A percentile compares a stretch with the other conserved stretches of the same genome.
phyloP scores from a whole-genome alignment of 495 filamentous ascomycete genomes.

The Trichoderma reesei region DNA sequence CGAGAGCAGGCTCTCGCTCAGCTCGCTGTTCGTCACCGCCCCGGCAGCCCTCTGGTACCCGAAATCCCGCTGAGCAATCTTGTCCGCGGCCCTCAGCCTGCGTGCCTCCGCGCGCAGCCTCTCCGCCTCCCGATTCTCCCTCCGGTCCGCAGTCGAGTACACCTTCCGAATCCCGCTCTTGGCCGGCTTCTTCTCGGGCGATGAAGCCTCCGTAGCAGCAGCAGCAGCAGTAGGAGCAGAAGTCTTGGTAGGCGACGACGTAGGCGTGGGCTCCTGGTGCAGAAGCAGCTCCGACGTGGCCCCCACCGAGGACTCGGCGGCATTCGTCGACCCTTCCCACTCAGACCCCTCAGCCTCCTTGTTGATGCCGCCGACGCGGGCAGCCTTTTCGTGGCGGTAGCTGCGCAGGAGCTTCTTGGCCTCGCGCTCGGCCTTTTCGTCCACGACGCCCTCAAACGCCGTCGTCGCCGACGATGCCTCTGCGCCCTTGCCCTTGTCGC shows the following conservation, averaged over 20 bases:
- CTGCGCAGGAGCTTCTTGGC: slow-evolving; percentile 49
- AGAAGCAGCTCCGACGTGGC: slow-evolving; percentile 43
- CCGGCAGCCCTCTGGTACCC: slow-evolving; percentile 36
- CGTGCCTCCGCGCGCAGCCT: slow-evolving; percentile 40
- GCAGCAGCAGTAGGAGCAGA: neutral
- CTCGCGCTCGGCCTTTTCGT: slow-evolving; percentile 58
- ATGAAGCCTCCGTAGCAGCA: too few species aligned
- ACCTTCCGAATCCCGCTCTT: slow-evolving; percentile 43
- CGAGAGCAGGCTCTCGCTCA: slow-evolving; percentile 28
- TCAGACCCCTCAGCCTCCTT: slow-evolving; percentile 62
- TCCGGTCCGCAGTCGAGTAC: slow-evolving; percentile 42
- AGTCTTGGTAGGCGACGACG: slow-evolving; percentile 39
- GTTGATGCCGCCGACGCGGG: slow-evolving; percentile 79
- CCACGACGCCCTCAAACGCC: slow-evolving; percentile 31
- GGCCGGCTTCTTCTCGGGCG: slow-evolving; percentile 25
- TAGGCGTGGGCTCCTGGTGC: slow-evolving; percentile 42
- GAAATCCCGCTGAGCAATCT: slow-evolving; percentile 31
- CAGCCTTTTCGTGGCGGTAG: slow-evolving; percentile 77
- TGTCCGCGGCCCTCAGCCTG: slow-evolving; percentile 23
- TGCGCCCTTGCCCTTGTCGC: slow-evolving; percentile 19
- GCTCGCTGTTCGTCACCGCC: slow-evolving; percentile 19
- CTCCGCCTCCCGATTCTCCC: slow-evolving; percentile 31
- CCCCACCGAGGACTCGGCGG: slow-evolving; percentile 35
- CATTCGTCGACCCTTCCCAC: slow-evolving; percentile 54
- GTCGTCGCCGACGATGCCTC: slow-evolving; percentile 10